Conservation (phyloP, 2,329 filamentous ascomycete genomes). For the Phialocephala subalpina region DNA sequence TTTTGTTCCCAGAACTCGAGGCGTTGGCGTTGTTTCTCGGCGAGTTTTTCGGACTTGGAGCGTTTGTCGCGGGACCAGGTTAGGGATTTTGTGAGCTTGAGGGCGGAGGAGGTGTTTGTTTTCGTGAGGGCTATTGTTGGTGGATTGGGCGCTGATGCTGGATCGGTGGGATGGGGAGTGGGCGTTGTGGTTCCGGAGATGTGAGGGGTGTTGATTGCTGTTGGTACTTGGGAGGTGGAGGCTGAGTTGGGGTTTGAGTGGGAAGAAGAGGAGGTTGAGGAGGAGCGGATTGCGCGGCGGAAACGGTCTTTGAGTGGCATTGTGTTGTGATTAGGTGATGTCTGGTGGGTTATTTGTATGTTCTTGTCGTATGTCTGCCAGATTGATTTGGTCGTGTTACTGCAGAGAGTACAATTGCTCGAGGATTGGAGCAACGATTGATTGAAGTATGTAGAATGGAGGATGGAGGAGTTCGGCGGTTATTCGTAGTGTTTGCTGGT, state of each 20-base stretch:
- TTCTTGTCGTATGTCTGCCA: neutral
- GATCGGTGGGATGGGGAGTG: slow-evolving; percentile 5
- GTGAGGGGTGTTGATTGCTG: slow-evolving; percentile 10
- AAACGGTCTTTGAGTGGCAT: slow-evolving; percentile 32
- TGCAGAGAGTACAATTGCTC: no score
- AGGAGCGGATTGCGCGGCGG: slow-evolving; percentile 23
- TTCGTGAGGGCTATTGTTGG: slow-evolving; percentile 20
- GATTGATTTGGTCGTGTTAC: no score
- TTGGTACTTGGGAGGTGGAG: neutral
- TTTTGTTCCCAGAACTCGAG: slow-evolving; percentile 32
- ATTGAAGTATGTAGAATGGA: no score
- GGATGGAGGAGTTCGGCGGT: no score
- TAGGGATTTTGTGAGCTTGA: slow-evolving; percentile 23
- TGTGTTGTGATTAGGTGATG: slow-evolving; percentile 7
- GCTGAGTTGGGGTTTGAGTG: slow-evolving; percentile 8
- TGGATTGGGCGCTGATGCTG: slow-evolving; percentile 13
- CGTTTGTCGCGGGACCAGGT: slow-evolving; percentile 19
- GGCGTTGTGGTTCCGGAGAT: neutral
- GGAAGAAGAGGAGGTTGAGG: slow-evolving; percentile 1
- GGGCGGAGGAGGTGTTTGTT: slow-evolving; percentile 9
- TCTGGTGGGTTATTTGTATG: slow-evolving; percentile 13
- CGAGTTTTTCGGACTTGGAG: slow-evolving; percentile 12
- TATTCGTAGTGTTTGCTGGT: no score
- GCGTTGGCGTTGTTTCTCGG: slow-evolving; percentile 18
- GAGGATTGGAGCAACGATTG: no score